Percentiles rank a stretch among this genome's conserved stretches.
Conservation (phyloP, 257 asterid genomes). For the Cruciata laevipes region DNA sequence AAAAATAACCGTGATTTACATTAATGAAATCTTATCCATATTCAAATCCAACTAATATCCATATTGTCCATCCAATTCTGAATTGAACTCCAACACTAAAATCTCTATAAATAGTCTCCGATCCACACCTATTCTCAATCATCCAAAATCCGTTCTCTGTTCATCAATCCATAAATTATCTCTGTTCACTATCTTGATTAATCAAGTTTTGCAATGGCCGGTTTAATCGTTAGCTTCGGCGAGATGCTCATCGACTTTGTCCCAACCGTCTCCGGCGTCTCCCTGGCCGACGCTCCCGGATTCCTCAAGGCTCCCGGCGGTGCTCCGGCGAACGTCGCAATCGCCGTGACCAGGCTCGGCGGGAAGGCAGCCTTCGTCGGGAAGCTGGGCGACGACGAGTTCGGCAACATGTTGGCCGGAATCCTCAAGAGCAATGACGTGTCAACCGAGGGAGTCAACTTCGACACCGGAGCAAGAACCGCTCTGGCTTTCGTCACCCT, state of each 20-base stretch:
- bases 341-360: constrained; percentile 76
- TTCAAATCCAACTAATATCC: not conserved
- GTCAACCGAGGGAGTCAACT: not conserved
- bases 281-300: constrained; percentile 90
- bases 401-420: constrained; percentile 87
- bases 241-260: constrained; percentile 95
- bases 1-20: no score
- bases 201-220: not conserved
- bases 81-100: not conserved
- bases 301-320: constrained; percentile 90
- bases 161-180: not conserved
- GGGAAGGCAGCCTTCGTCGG: constrained; percentile 77
- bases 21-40: no score
- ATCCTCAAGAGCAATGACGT: not conserved
- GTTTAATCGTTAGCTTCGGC: constrained; percentile 72
- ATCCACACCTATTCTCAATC: not conserved
- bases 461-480: constrained; percentile 1
- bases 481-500: not conserved
- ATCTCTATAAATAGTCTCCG: not conserved
- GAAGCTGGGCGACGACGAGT: constrained; percentile 85
- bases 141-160: not conserved
- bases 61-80: not conserved
- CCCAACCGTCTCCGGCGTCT: constrained; percentile 87
- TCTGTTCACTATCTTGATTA: not conserved
- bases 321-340: constrained; percentile 96